phyloP scores from a whole-genome alignment of 345 rosid species.

The Firmiana major region DNA sequence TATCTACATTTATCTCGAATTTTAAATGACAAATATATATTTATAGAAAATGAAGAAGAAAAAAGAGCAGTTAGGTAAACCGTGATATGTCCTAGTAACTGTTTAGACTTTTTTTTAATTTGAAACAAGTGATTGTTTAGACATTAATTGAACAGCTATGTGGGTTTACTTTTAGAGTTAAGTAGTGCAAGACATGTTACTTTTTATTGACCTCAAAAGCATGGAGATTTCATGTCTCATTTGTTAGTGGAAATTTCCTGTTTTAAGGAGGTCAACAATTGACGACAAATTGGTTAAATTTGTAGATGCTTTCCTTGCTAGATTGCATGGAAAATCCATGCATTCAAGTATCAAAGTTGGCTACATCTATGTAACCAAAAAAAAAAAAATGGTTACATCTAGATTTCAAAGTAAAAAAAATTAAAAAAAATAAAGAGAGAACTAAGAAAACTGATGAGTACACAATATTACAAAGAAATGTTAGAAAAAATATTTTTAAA shows the following conservation, averaged over 20 bases:
- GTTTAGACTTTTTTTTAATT: not conserved
- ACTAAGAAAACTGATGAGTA: conserved; percentile 14
- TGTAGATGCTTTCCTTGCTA: not conserved
- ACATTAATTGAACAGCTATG: not conserved
- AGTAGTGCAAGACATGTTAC: conserved; percentile 19
- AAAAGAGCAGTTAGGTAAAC: not conserved
- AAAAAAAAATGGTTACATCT: not conserved
- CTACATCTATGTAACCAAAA: no score
- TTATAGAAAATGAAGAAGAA: not conserved
- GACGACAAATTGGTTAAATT: conserved; percentile 24
- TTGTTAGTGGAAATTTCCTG: conserved; percentile 27
- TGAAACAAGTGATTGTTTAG: not conserved
- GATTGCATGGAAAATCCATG: conserved; percentile 14
- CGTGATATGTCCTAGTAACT: not conserved
- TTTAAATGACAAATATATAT: not conserved
- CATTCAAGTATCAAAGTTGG: not conserved
- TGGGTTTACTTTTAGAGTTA: not conserved
- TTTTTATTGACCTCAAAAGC: conserved; percentile 26
- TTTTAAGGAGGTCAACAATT: conserved; percentile 30
- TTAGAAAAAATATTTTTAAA: not conserved
- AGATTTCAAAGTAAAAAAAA: not conserved
- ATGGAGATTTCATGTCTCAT: conserved; percentile 11
- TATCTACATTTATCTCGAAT: not conserved
- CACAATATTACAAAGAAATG: conserved; percentile 24
- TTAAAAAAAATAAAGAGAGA: not conserved